Evolutionary conservation across 371 early-diverging fungal genomes (phyloP).

Genomic region (Massospora cicadina): DNA sequence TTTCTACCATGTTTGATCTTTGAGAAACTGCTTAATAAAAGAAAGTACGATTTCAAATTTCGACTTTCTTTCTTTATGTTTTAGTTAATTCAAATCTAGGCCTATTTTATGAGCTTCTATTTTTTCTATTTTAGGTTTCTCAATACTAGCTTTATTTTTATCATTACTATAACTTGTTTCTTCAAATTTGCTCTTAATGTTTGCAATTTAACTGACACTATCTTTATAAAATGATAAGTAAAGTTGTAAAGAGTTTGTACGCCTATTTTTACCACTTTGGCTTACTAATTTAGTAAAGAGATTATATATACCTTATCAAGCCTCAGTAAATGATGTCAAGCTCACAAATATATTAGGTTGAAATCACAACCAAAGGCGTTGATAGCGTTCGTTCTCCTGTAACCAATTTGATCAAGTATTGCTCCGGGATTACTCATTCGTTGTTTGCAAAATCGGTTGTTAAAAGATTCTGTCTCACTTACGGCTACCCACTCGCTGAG

Average conservation of each 20-base stretch:
- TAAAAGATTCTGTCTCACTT: conserved; percentile 3
- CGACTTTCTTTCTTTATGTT: neutral
- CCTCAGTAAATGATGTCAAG: no score
- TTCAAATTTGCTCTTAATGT: no score
- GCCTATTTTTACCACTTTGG: no score
- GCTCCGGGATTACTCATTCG: conserved; percentile 61
- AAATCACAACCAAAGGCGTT: conserved; percentile 67
- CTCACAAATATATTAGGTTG: no score
- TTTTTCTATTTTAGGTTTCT: neutral
- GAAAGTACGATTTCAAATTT: neutral
- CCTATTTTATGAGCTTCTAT: no score
- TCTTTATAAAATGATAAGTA: no score
- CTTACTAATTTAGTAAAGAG: no score
- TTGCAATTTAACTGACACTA: no score
- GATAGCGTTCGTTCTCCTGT: conserved; percentile 77
- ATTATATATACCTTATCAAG: no score
- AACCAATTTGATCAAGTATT: conserved; percentile 57
- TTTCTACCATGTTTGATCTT: neutral
- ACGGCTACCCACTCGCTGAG: neutral
- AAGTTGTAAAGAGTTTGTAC: no score
- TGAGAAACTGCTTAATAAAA: neutral
- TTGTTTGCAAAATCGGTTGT: conserved; percentile 58
- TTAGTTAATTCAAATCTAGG: neutral
- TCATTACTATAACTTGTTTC: no score
- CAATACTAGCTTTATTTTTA: no score